Base-by-base conservation (phyloP, 176 grass and related monocot species). In the Aegilops bicornis region DNA sequence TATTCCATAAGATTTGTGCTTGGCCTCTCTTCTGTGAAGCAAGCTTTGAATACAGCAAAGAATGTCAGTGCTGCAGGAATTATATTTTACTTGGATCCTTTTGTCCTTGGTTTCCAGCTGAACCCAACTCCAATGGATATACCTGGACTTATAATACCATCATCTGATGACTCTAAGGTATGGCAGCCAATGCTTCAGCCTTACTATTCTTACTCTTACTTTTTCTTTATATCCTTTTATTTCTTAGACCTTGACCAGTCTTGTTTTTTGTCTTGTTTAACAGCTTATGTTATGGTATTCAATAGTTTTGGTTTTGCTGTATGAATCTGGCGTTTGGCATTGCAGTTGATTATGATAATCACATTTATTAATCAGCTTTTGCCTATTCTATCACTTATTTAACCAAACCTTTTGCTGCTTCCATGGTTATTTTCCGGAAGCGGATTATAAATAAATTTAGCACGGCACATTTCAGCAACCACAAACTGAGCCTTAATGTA, bases 1-100 rank as follows among this genome's bases (percentile, higher is more conserved):
- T 99, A 99, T 86, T 99, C 97, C 62, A 92, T 99, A 85, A 82
- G 97, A 84, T 99, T 92, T 92, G 94, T 99, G 36, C 97, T 99
- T 83, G 97, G 97, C 45, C 89, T 99, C 37, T 96, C 97, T 78
- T 99, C 97, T 47, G 94, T 99, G 56, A 99, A 94, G 86, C 94
- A 94, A 94, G 90, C 97, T 81, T 83, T 99, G 84, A 82, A 94
- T 89, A 96, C 97, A 25, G 97, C 90, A 7, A 89, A 87, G 54
- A 96, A 96, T 88, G 92, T 90, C 77, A 99, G 97, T 4, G 90
- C 97, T 27, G 73, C 85, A 24, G 97, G 90, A 89, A 77, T 99
- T 87, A 84, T 99, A 89, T 99, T 99, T 87, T 99, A 99, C 76
- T 91, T 99, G 81, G 97, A 96, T 78, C 97, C 97, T 78, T 99